These are phyloP conservation scores for Aspergillus taichungensis DNA, from an alignment of 495 filamentous ascomycete species.

Conservation along the genomic window DNA sequence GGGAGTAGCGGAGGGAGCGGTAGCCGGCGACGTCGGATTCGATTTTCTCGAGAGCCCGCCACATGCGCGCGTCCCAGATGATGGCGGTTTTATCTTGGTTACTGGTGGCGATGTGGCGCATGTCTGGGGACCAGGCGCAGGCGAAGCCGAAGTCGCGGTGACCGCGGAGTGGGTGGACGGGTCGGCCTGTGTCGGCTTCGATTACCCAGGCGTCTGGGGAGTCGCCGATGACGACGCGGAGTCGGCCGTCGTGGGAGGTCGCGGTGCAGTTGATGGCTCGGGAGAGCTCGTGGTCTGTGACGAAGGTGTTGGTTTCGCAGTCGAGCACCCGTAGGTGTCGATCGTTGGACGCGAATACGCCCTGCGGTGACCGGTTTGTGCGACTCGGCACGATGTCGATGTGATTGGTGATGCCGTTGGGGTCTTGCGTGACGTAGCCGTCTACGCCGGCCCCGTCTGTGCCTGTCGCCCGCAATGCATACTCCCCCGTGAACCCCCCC, in stretches of 20 bases:
- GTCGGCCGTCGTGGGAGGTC: constrained; percentile 66
- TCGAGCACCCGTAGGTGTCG: constrained; percentile 66
- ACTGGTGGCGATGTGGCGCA: constrained; percentile 78
- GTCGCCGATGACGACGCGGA: constrained; percentile 72
- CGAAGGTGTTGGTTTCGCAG: constrained; percentile 56
- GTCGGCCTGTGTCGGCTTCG: constrained; percentile 52
- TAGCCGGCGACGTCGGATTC: constrained; percentile 71
- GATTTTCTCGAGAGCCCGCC: constrained; percentile 55
- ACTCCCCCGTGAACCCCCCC: constrained; percentile 76
- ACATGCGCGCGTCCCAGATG: constrained; percentile 79
- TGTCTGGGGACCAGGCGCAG: constrained; percentile 85
- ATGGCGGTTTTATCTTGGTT: constrained; percentile 81
- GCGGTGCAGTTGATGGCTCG: constrained; percentile 80
- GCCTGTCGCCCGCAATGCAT: constrained; percentile 52
- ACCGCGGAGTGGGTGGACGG: constrained; percentile 48
- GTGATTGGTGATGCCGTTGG: constrained; percentile 81
- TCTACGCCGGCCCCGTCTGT: constrained; percentile 38
- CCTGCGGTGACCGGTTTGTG: constrained; percentile 50
- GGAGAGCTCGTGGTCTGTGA: constrained; percentile 48
- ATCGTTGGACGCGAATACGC: constrained; percentile 82
- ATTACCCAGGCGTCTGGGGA: constrained; percentile 49
- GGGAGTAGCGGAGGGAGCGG: constrained; percentile 72
- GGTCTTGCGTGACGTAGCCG: constrained; percentile 56
- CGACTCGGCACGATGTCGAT: constrained; percentile 60
- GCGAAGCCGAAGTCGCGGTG: constrained; percentile 84